phyloP scores from a whole-genome alignment of 805 yeast species.

The Candida silvicultrix region DNA sequence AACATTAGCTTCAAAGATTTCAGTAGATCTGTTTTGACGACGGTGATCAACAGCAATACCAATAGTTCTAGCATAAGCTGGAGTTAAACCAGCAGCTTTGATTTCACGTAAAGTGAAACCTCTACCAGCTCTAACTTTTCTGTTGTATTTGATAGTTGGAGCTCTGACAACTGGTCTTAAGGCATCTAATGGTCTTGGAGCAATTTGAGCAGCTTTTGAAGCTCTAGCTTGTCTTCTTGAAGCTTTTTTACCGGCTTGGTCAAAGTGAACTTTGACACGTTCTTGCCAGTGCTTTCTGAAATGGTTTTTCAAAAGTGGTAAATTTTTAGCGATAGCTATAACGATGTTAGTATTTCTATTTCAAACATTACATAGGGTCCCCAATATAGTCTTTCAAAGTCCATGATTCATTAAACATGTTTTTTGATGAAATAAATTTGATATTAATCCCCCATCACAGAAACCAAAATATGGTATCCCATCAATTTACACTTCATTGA shows the following conservation, averaged over 20 bases:
- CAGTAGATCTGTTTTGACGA: constrained; percentile 97
- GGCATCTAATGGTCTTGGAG: constrained; percentile 96
- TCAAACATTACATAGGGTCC: too few species aligned
- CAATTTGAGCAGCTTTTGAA: constrained; percentile 86
- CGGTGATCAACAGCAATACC: constrained; percentile 99
- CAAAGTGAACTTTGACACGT: constrained; percentile 98
- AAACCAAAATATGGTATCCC: too few species aligned
- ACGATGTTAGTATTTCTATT: constrained; percentile 15
- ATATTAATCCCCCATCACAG: too few species aligned
- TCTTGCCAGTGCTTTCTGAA: constrained; percentile 99
- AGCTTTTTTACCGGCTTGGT: constrained; percentile 99
- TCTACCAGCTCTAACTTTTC: constrained; percentile 99
- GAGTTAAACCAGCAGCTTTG: constrained; percentile 92
- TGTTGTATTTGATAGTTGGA: constrained; percentile 98
- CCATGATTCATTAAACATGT: too few species aligned
- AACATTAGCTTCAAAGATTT: constrained; percentile 91
- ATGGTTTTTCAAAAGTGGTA: constrained; percentile 98
- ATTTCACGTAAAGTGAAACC: constrained; percentile 98
- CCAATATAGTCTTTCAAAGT: too few species aligned
- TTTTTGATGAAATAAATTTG: too few species aligned
- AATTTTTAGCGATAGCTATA: constrained; percentile 95
- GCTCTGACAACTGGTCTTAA: constrained; percentile 98
- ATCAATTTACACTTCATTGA: too few species aligned
- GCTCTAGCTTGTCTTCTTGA: constrained; percentile 95
- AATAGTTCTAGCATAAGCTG: constrained; percentile 95